A percentile compares a stretch with the other conserved stretches of the same genome.
These are phyloP conservation scores for Talaromyces sp. DNA, from an alignment of 2,329 filamentous ascomycete species.

Conservation along the genomic window DNA sequence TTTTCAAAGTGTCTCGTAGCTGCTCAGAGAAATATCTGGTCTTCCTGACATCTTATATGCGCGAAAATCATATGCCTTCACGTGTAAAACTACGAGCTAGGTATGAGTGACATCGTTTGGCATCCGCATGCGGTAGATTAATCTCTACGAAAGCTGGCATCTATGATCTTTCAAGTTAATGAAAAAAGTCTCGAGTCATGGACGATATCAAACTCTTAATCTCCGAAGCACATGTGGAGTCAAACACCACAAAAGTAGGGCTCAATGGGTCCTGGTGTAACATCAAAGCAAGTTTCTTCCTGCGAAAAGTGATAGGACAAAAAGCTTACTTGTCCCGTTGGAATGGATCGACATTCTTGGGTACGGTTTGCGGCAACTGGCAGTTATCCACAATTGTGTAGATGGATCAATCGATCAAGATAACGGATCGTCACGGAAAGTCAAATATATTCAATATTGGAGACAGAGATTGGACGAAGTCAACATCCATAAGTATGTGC, in stretches of 20 bases:
- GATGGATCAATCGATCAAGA: neutral
- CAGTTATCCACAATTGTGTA: neutral
- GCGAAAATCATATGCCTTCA: neutral
- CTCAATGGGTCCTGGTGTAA: neutral
- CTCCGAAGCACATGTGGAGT: neutral
- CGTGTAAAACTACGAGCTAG: neutral
- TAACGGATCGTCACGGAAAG: neutral
- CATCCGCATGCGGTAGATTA: conserved; percentile 3
- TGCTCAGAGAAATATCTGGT: neutral
- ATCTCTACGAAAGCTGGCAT: neutral
- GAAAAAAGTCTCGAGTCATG: neutral
- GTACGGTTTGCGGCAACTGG: conserved; percentile 1
- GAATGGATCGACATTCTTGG: conserved; percentile 5
- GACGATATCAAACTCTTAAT: neutral
- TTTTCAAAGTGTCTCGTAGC: neutral
- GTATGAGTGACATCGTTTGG: neutral
- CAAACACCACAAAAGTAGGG: neutral
- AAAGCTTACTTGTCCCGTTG: neutral
- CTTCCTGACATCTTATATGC: neutral
- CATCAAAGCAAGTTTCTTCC: neutral
- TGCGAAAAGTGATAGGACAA: neutral
- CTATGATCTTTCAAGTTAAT: neutral
- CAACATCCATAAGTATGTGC: neutral
- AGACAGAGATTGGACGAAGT: neutral
- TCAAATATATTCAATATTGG: neutral